Evolutionary conservation across 768 basidiomycete genomes (phyloP).

Genomic region (Chalciporus piperatus): DNA sequence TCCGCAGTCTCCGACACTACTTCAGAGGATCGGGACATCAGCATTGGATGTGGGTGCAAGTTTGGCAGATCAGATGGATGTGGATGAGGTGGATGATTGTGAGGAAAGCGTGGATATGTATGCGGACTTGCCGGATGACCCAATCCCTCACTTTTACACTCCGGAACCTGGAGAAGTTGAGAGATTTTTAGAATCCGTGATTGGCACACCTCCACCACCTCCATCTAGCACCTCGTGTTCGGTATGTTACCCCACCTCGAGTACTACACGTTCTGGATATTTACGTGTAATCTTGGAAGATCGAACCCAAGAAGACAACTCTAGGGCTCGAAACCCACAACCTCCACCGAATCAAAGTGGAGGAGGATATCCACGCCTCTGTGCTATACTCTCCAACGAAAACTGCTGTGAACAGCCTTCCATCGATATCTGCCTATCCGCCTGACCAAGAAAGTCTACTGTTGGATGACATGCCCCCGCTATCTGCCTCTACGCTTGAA

Average conservation of each 20-base stretch:
- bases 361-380: conserved; percentile 4
- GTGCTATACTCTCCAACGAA: conserved; percentile 11
- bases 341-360: conserved; percentile 5
- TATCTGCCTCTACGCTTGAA: conserved; percentile 19
- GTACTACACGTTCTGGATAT: conserved; percentile 1
- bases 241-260: conserved; percentile 21
- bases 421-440: not conserved
- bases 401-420: conserved; percentile 9
- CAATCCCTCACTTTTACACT: conserved; percentile 11
- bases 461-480: conserved; percentile 7
- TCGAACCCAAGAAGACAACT: conserved; percentile 8
- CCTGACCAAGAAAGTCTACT: conserved; percentile 4
- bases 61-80: conserved; percentile 9
- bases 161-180: conserved; percentile 26
- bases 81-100: not conserved
- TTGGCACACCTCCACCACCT: conserved; percentile 7
- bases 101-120: not conserved
- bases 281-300: conserved; percentile 3
- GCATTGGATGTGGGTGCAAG: conserved; percentile 1
- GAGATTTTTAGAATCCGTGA: conserved; percentile 25
- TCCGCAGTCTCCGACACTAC: conserved; percentile 11
- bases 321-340: conserved; percentile 14
- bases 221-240: conserved; percentile 3
- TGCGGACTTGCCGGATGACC: not conserved
- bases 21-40: conserved; percentile 21